Evolutionary conservation across 345 rosid genomes (phyloP), one percentile per base, ranked within the genome.

Genomic region (Pelargonium nanum): DNA sequence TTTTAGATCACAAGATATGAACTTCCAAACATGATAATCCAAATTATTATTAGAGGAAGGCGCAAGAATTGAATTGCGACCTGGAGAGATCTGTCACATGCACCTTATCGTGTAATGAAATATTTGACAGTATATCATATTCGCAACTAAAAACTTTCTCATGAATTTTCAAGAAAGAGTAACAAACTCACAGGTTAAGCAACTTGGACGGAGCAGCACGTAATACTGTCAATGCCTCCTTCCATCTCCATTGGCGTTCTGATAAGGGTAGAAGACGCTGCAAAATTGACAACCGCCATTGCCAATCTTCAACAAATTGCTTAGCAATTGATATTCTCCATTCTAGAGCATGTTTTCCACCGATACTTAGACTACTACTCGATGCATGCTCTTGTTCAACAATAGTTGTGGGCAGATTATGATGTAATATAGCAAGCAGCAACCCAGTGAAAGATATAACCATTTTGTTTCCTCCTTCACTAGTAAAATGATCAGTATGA

Each of bases 191-290:
- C 98, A 92, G 91, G 68, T 83, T 87, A 65, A 92, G 96, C 48
- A 92, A 82, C 72, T 89, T 87, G 63, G 93, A 86, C 66, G 98
- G 98, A 26, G 93, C 95, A 16, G 95, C 98, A 58, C 85, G 85
- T 69, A 92, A 71, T 71, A 92, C 83, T 61, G 83, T 85, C 74
- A 89, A 78, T 59, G 93, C 97, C 73, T 89, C 95, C 81, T 87
- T 92, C 89, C 96, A 83, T 65, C 84, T 76, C 96, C 93, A 89
- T 59, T 79, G 91, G 63, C 83, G 82, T 70, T 80, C 97, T 71
- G 91, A 89, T 28, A 89, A 79, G 59, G 98, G 98, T 53, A 87
- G 74, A 79, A 92, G 97, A 59, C 77, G 85, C 78, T 89, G 95
- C 83, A 92, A 83, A 72, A 89, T 73, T 63, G 98, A 83, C 70